Conservation (phyloP, 208 protist genomes). For the Acanthamoeba healyi region DNA sequence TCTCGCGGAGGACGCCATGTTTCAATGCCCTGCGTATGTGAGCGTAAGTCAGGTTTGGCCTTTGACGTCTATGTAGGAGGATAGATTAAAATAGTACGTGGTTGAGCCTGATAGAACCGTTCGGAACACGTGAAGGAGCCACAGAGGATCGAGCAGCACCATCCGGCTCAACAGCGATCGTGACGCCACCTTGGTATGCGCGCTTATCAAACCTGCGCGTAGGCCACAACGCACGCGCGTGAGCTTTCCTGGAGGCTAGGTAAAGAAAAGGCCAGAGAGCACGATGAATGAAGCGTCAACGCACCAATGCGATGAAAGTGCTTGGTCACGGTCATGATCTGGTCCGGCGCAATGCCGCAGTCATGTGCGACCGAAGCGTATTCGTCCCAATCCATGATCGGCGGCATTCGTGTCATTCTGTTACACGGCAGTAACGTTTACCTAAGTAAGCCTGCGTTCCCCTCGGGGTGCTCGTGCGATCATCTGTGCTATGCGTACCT, state of each 20-base stretch:
- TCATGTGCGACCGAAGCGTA: constrained; percentile 23
- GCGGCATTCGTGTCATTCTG: constrained; percentile 54
- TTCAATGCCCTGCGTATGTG: no score
- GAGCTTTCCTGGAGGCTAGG: no score
- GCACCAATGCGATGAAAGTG: constrained; percentile 68
- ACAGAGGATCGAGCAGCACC: constrained; percentile 57
- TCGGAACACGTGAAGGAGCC: constrained; percentile 48
- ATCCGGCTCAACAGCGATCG: constrained; percentile 52
- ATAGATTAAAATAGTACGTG: no score
- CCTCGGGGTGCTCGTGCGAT: no score
- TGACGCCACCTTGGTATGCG: constrained; percentile 33
- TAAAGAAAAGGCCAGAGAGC: background rate
- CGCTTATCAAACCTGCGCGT: constrained; percentile 44
- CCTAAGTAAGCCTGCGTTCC: no score
- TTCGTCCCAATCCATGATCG: constrained; percentile 69
- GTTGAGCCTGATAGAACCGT: background rate
- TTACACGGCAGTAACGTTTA: no score
- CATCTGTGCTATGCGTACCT: no score
- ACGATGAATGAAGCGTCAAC: no score
- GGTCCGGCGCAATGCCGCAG: constrained; percentile 51
- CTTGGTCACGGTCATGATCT: constrained; percentile 61
- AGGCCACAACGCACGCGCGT: background rate
- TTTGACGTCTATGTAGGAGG: no score
- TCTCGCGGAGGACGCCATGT: constrained; percentile 12
- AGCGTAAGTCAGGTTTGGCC: no score